These are phyloP conservation scores for Eutypella sp. DNA, from an alignment of 2,329 filamentous ascomycete species.

Conservation along the genomic window DNA sequence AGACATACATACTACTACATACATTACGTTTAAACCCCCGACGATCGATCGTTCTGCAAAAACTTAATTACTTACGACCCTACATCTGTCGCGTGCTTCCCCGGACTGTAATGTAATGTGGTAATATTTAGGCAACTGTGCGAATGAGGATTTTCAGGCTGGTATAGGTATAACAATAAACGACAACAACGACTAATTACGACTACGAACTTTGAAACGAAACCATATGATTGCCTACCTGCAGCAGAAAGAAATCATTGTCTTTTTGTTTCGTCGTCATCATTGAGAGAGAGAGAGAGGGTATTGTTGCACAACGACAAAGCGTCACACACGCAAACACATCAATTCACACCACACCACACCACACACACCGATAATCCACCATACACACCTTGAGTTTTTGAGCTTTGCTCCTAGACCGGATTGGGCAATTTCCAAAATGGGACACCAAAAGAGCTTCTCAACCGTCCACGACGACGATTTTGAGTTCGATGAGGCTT, in stretches of 20 bases:
- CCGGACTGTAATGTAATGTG: no score
- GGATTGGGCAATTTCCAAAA: constrained; percentile 13
- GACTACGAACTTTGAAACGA: constrained; percentile 14
- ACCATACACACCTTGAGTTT: constrained; percentile 19
- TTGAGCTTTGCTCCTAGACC: not conserved
- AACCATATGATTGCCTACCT: constrained; percentile 16
- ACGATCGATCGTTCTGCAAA: not conserved
- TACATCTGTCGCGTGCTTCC: not conserved
- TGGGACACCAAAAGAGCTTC: constrained; percentile 31
- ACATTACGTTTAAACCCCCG: not conserved
- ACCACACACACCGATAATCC: no score
- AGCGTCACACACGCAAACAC: no score
- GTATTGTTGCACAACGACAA: no score
- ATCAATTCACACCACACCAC: no score
- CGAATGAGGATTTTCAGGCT: not conserved
- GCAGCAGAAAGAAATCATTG: no score
- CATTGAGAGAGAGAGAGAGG: no score
- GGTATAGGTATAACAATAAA: not conserved
- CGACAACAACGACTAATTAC: constrained; percentile 3
- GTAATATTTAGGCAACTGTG: no score
- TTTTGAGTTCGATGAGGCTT: constrained; percentile 46
- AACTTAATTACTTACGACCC: no score
- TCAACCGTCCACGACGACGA: constrained; percentile 32
- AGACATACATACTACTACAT: no score
- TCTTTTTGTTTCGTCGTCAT: no score